These are phyloP conservation scores for Nicotiana obtusifolia DNA, from an alignment of 257 asterid species.

Conservation along the genomic window DNA sequence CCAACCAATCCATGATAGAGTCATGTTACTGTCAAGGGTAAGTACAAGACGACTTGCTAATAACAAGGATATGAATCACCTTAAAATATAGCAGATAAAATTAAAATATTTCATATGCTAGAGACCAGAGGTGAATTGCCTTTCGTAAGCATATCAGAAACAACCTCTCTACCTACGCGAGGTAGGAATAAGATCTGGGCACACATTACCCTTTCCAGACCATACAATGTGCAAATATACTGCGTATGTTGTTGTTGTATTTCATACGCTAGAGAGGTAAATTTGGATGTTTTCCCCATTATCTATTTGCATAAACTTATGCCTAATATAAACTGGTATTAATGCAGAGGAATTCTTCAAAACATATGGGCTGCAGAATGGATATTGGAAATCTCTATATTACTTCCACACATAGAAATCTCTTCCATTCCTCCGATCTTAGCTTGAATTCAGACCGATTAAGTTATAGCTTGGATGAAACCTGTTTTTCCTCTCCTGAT, in stretches of 20 bases:
- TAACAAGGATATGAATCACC: background rate
- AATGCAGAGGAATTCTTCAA: constrained; percentile 50
- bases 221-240: too few relatives aligned
- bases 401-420: constrained; percentile 25
- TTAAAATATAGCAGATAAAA: background rate
- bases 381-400: too few relatives aligned
- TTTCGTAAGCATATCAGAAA: too few relatives aligned
- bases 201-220: too few relatives aligned
- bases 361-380: background rate
- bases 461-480: constrained; percentile 38
- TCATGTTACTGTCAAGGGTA: rapidly evolving
- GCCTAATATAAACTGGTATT: background rate
- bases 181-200: too few relatives aligned
- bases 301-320: background rate
- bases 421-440: constrained; percentile 50
- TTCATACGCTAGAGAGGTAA: too few relatives aligned
- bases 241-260: too few relatives aligned
- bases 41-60: background rate
- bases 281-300: background rate
- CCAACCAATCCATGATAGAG: background rate
- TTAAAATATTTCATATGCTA: background rate
- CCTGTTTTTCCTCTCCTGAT: constrained; percentile 41
- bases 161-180: too few relatives aligned
- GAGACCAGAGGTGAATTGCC: too few relatives aligned
- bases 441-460: constrained; percentile 40